Evolutionary conservation across 2,329 filamentous ascomycete genomes (phyloP), one percentile per base, ranked within the genome.

Genomic region (Ophiostoma perfectum): DNA sequence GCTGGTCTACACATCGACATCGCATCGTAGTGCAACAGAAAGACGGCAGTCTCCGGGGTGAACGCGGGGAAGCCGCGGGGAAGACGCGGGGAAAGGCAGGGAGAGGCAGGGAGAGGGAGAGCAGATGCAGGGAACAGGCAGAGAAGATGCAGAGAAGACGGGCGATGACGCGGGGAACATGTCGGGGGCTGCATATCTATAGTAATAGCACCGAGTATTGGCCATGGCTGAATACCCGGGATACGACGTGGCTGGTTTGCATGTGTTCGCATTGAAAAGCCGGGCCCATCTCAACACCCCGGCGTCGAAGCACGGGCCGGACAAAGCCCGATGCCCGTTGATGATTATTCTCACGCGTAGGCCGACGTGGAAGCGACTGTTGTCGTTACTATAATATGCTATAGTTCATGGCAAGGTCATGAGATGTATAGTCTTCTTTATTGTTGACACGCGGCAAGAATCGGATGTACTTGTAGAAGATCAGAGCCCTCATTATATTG

Each of bases 41-140:
- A 27, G 27, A 60, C 55, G 55, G 55, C 55, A 36, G 18, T 58
- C 14, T 14, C 27, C 18, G 14, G 27, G 52, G 52, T 11, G 18
- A 58, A 58, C 52, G 55, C 55, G 55, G 55, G 55, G 55, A 58
- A 58, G 27, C 5, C 42, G 27, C 27, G 55, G 55, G 55, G 55
- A 38, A 38, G 55, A 60, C 55, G 55, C 27, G 27, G 11, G 49
- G 49, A 55, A 36, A 8, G 8, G 27, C 8, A 58, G 6, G n/a
- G 9, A 11, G n/a, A 8, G 8, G 27, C 8, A 58, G 6, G n/a
- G 9, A 11, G n/a, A 55, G 7, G 55, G 38, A 9, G 55, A 9
- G 14, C 9, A 60, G 5, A 27, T 27, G 3, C n/a, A 12, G 12
- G 27, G 27, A 27, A 44, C 42, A 44, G 27, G 11, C 45, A 49